A percentile compares a stretch with the other conserved stretches of the same genome.
These are phyloP conservation scores for Trypanosoma brucei DNA, from an alignment of 208 protist genomes.

Conservation along the genomic window DNA sequence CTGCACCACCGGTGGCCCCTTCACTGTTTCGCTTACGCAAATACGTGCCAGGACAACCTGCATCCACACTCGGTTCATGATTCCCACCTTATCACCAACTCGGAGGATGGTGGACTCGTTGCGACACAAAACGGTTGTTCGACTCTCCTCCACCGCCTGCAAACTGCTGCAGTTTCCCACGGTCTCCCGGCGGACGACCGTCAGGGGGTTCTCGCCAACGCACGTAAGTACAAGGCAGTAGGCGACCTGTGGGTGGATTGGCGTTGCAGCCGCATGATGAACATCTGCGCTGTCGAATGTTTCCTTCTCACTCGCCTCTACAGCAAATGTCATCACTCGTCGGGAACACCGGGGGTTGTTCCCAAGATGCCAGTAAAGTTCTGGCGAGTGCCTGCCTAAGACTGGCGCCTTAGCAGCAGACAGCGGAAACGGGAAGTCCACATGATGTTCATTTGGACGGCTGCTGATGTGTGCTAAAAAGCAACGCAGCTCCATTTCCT, in stretches of 20 bases:
- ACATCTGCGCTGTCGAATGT: background rate
- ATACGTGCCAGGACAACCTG: constrained; percentile 15
- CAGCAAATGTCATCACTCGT: constrained; percentile 20
- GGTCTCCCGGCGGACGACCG: background rate
- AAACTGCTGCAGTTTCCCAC: background rate
- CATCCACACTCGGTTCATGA: constrained; percentile 12
- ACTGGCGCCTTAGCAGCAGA: background rate
- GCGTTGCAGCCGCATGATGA: background rate
- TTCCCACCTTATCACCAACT: constrained; percentile 19
- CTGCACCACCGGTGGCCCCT: background rate
- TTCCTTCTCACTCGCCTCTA: constrained; percentile 1
- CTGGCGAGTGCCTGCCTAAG: constrained; percentile 26
- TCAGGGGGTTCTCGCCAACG: constrained; percentile 19
- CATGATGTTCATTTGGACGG: background rate
- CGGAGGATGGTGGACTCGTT: constrained; percentile 13
- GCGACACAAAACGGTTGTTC: background rate
- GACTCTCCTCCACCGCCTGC: background rate
- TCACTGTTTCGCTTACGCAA: background rate
- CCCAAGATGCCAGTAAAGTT: constrained; percentile 33
- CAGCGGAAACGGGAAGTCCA: constrained; percentile 16
- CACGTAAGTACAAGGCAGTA: constrained; percentile 11
- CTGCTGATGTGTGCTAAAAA: constrained; percentile 26
- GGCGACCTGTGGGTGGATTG: constrained; percentile 7
- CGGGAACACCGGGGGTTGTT: constrained; percentile 35
- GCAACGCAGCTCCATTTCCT: constrained; percentile 24